Evolutionary conservation across 345 rosid genomes (phyloP), one percentile per base, ranked within the genome.

Genomic region (Dimocarpus longan): DNA sequence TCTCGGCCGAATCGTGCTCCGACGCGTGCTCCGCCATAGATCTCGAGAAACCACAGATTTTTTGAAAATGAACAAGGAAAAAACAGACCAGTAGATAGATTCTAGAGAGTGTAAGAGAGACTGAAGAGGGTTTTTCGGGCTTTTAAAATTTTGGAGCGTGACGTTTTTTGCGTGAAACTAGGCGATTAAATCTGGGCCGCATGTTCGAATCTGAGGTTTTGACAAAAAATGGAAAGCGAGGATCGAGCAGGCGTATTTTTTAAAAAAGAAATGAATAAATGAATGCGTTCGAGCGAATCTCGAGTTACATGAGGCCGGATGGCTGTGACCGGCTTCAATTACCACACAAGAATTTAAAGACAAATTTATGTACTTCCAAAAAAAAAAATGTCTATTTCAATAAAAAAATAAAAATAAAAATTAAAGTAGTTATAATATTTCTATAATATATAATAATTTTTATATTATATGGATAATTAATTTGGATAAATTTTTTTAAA

Each of bases 1-100:
- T 87, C 28, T 64, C 82, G 10, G 71, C 73, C 12, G 82, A 46
- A 50, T 79, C 86, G 75, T 64, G 84, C 73, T 84, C 88, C 40
- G 80, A 80, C 40, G 71, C 73, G 19, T 80, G 86, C 5, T 85
- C 88, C 77, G 86, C 90, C 90, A 85, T 87, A 40, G 85, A 83
- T 82, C 76, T 80, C 52, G 32, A 22, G 22, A 28, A 28, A 48
- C n/a, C 16, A 19, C 50, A 54, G 59, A 54, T 54, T 54, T 54
- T 60, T 60, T 22, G 9, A 21, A 57, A 57, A 15, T 54, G 60
- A 19, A 59, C 24, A 57, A 16, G 1, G 56, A 70, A 7, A 18
- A 72, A 46, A 69, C 3, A 32, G 37, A 44, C 28, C 6, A 65
- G 70, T 9, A 65, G 70, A 46, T 19, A 48, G 70, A 46, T 19